Base-by-base conservation (phyloP, 495 filamentous ascomycete species). In the Pyrenula massariospora region DNA sequence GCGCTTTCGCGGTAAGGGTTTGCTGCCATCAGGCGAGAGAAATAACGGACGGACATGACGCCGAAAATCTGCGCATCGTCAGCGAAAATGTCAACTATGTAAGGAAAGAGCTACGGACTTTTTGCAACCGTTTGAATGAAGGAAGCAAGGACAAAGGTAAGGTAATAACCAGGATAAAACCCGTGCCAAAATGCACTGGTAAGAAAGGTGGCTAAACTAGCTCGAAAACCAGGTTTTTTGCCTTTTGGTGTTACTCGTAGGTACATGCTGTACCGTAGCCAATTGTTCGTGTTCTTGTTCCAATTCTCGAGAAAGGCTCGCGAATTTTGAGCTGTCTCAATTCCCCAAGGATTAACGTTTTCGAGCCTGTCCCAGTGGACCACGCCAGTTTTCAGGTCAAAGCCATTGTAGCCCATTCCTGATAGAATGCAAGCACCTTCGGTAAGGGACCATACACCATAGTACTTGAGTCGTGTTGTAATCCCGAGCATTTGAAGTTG, bases 211-310 rank as follows among this genome's bases (percentile, higher is more conserved):
- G 90, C 91, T 77, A 98, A 69, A 65, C 86, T 96, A 25, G 93
- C 94, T 53, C 92, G 78, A 74, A 98, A 98, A 1, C 93, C 93
- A 10, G 93, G 93, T 66, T 97, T 98, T 77, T 88, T 93, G 53
- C 93, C 93, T 60, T 87, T 87, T 2, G 93, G 93, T 2, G 93
- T 98, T 1, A 98, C 94, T 19, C 93, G 86, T 48, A 98, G 76
- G 65, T 97, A 98, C 58, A 98, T 76, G 65, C 95, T 97, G 66
- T 97, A 95, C 36, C 92, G 84, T 56, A 98, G 73, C 93, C 93
- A 98, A 62, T 88, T 83, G 68, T 96, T 98, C 19, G 93, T 97
- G 69, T 98, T 98, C 76, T 94, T 93, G 70, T 98, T 98, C 93
- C 93, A 98, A 65, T 77, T 84, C 52, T 85, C 92, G 10, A 98